phyloP scores from a whole-genome alignment of 495 filamentous ascomycete species.

The Bacidia rubella region DNA sequence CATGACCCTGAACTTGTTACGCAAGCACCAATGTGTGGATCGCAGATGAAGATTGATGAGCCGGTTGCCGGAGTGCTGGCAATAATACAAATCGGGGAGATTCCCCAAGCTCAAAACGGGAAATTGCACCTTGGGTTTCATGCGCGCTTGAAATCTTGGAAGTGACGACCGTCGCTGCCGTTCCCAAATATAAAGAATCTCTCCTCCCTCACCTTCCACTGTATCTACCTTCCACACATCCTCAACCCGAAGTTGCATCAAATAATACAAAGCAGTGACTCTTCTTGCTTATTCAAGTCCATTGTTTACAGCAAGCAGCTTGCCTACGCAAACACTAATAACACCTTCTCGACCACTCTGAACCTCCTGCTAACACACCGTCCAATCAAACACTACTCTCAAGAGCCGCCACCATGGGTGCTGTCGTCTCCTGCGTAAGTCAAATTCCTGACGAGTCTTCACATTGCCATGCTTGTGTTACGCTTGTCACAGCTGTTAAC shows the following conservation, averaged over 20 bases:
- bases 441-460: too few relatives aligned
- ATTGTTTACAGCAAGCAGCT: too few relatives aligned
- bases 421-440: constrained; percentile 91
- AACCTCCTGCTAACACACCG: not conserved
- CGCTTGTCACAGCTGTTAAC: not conserved
- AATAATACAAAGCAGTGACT: constrained; percentile 7
- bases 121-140: constrained; percentile 12
- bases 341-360: not conserved
- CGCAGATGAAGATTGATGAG: not conserved
- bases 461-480: not conserved
- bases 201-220: not conserved
- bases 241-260: constrained; percentile 20
- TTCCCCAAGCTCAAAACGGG: constrained; percentile 1
- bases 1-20: not conserved
- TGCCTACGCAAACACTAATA: constrained; percentile 10
- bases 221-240: not conserved
- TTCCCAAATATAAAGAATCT: not conserved
- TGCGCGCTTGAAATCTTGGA: constrained; percentile 3
- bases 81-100: not conserved
- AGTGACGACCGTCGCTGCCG: not conserved
- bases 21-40: not conserved
- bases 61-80: not conserved
- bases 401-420: constrained; percentile 62
- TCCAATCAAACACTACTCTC: constrained; percentile 3
- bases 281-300: constrained; percentile 1